A percentile compares a stretch with the other conserved stretches of the same genome.
These are phyloP conservation scores for Sicyos edulis DNA, from an alignment of 306 rosid species.

Conservation along the genomic window DNA sequence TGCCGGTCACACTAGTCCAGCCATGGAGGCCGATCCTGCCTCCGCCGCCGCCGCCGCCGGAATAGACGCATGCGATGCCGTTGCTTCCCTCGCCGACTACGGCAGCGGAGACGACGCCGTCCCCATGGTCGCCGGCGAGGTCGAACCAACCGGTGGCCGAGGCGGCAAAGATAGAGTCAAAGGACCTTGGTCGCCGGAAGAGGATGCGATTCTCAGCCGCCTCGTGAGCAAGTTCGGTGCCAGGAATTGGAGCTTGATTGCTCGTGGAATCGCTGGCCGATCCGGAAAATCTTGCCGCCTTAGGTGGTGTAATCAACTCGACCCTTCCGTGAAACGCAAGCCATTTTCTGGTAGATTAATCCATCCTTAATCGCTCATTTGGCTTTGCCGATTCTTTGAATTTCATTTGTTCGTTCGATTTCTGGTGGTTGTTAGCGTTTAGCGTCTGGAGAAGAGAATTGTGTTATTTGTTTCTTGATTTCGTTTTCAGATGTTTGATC, in stretches of 20 bases:
- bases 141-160: conserved; percentile 22
- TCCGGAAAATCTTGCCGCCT: conserved; percentile 97
- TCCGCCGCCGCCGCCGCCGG: background rate
- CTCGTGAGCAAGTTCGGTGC: conserved; percentile 86
- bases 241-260: conserved; percentile 85
- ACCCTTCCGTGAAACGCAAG: conserved; percentile 86
- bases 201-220: conserved; percentile 69
- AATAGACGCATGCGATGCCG: conserved; percentile 19
- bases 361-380: background rate
- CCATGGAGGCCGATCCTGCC: conserved; percentile 43
- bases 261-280: conserved; percentile 82
- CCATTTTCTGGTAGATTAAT: conserved; percentile 61
- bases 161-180: conserved; percentile 55
- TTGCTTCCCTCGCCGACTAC: conserved; percentile 21
- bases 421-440: background rate
- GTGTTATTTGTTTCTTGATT: conserved; percentile 8
- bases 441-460: conserved; percentile 9
- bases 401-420: background rate
- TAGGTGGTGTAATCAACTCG: conserved; percentile 96
- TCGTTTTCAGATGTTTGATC: background rate
- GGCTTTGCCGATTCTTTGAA: background rate
- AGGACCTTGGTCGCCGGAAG: conserved; percentile 95
- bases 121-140: conserved; percentile 26
- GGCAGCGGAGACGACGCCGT: conserved; percentile 57
- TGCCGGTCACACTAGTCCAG: background rate